Conservation (phyloP, 495 filamentous ascomycete genomes). For the Sphaerosporella brunnea region DNA sequence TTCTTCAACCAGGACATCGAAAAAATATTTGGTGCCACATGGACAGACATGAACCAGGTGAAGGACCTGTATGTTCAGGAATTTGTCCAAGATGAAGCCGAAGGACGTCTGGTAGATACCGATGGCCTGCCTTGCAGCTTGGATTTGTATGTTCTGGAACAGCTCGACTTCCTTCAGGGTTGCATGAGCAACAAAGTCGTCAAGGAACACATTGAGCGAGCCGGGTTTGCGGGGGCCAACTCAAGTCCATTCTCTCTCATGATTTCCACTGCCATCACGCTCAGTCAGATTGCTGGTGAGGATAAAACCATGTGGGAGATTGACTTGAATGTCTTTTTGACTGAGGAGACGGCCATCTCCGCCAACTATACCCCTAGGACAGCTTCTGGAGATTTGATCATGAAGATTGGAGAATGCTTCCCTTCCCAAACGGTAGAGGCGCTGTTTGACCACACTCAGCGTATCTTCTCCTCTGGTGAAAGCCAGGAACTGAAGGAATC, state of each 20-base stretch:
- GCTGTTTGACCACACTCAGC: slow-evolving; percentile 9
- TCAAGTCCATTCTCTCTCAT: slow-evolving; percentile 23
- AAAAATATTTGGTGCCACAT: slow-evolving; percentile 62
- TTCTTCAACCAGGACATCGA: slow-evolving; percentile 65
- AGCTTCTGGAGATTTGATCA: slow-evolving; percentile 73
- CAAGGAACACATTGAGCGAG: slow-evolving; percentile 42
- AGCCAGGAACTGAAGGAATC: slow-evolving; percentile 44
- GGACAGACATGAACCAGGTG: slow-evolving; percentile 62
- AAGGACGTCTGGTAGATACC: slow-evolving; percentile 73
- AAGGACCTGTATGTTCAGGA: slow-evolving; percentile 55
- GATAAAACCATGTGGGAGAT: slow-evolving; percentile 93
- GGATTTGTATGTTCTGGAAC: slow-evolving; percentile 84
- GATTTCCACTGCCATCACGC: slow-evolving; percentile 35
- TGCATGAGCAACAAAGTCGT: slow-evolving; percentile 49
- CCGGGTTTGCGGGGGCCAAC: slow-evolving; percentile 12
- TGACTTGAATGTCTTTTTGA: slow-evolving; percentile 84
- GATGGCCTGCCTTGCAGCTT: slow-evolving; percentile 86
- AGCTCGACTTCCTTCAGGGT: slow-evolving; percentile 80
- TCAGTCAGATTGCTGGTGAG: slow-evolving; percentile 81
- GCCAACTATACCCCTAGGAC: slow-evolving; percentile 89
- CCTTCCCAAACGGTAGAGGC: slow-evolving; percentile 29
- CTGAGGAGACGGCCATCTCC: slow-evolving; percentile 88
- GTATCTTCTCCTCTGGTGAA: slow-evolving; percentile 2
- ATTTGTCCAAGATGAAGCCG: slow-evolving; percentile 68
- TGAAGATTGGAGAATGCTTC: slow-evolving; percentile 32